Percentiles rank a stretch among this genome's conserved stretches.
Evolutionary conservation across 2,329 filamentous ascomycete species (phyloP).

Genomic region (Neofusicoccum kwambonambiense): DNA sequence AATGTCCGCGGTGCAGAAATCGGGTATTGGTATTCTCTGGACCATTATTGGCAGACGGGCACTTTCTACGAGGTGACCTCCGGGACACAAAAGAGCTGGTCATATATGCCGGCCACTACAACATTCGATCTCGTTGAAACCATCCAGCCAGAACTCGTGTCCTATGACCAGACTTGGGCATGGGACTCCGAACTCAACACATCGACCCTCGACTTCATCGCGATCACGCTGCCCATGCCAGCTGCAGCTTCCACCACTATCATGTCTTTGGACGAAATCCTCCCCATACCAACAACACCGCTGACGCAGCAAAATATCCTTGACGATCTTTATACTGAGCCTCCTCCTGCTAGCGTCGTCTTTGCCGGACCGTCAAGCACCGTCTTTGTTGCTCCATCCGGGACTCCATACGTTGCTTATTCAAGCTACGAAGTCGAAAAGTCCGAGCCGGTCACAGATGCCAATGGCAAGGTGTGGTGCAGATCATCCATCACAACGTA

Average conservation of each 20-base stretch:
- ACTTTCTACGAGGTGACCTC: background rate
- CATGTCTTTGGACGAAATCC: conserved; percentile 26
- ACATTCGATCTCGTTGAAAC: conserved; percentile 33
- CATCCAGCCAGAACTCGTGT: conserved; percentile 23
- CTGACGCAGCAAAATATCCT: conserved; percentile 25
- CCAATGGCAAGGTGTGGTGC: conserved; percentile 31
- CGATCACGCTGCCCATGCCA: conserved; percentile 22
- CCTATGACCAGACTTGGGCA: conserved; percentile 22
- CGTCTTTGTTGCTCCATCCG: conserved; percentile 26
- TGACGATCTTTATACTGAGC: conserved; percentile 19
- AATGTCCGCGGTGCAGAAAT: conserved; percentile 34
- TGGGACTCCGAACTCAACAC: conserved; percentile 23
- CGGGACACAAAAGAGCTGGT: conserved; percentile 24
- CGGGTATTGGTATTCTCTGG: conserved; percentile 32
- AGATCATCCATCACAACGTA: conserved; percentile 35
- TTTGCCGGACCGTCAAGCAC: conserved; percentile 27
- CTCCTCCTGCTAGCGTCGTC: conserved; percentile 27
- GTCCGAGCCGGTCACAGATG: conserved; percentile 24
- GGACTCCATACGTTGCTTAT: conserved; percentile 45
- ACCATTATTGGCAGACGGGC: background rate
- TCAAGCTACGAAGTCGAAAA: conserved; percentile 44
- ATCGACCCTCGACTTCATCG: background rate
- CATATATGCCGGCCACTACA: conserved; percentile 28
- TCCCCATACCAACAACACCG: conserved; percentile 25
- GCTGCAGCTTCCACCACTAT: conserved; percentile 33